Percentiles rank a stretch among this genome's conserved stretches.
These are phyloP conservation scores for Telopea speciosissima DNA, from an alignment of 177 flowering plant species.

Conservation along the genomic window DNA sequence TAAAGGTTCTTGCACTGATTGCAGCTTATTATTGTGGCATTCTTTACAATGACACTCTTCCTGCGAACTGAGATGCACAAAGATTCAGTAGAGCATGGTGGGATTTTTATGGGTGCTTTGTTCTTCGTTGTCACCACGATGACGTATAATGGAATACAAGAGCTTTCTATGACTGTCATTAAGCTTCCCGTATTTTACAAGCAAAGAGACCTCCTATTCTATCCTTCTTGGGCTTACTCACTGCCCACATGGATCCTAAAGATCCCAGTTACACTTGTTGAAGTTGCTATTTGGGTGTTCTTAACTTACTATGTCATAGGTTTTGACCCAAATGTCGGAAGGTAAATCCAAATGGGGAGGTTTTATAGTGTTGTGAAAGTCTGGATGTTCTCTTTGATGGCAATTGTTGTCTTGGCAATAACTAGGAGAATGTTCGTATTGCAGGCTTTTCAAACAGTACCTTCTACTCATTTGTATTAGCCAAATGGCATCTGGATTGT, in stretches of 20 bases:
- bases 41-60: slow-evolving; percentile 34
- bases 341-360: slow-evolving; percentile 19
- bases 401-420: background rate
- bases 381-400: background rate
- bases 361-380: background rate
- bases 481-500: slow-evolving; percentile 29
- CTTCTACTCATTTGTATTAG: slow-evolving; percentile 22
- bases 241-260: slow-evolving; percentile 33
- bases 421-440: background rate
- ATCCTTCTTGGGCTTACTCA: slow-evolving; percentile 48
- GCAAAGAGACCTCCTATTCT: slow-evolving; percentile 43
- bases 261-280: slow-evolving; percentile 42
- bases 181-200: slow-evolving; percentile 47
- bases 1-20: too few relatives aligned
- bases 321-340: slow-evolving; percentile 37
- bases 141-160: slow-evolving; percentile 46
- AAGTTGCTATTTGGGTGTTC: slow-evolving; percentile 39
- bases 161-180: slow-evolving; percentile 35
- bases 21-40: slow-evolving; percentile 17
- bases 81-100: slow-evolving; percentile 15
- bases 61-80: slow-evolving; percentile 32
- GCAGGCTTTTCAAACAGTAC: slow-evolving; percentile 26
- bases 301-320: slow-evolving; percentile 47
- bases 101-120: slow-evolving; percentile 36
- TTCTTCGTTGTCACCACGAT: slow-evolving; percentile 35